Percentiles rank a stretch among this genome's conserved stretches.
Conservation (phyloP, 192 early-diverging fungal species). For the Haplosporangium gracile region DNA sequence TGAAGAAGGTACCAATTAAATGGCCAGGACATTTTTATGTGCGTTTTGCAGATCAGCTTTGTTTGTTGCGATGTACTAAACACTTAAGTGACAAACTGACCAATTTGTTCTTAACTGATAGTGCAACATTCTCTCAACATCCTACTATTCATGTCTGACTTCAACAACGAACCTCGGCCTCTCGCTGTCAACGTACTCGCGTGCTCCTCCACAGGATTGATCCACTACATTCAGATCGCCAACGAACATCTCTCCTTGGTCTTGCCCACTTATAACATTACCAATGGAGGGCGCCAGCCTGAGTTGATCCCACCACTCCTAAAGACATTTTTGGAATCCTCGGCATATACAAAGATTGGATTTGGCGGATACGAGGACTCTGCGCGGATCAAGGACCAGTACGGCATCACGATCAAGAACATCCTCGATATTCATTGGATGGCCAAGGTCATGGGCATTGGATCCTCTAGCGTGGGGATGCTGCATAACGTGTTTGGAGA, state of each 20-base stretch:
- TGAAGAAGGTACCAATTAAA: constrained; percentile 40
- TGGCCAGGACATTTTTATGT: not conserved
- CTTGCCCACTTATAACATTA: constrained; percentile 44
- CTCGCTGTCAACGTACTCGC: constrained; percentile 37
- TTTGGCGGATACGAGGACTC: constrained; percentile 49
- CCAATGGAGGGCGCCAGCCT: constrained; percentile 36
- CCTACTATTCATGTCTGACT: constrained; percentile 52
- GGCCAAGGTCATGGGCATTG: constrained; percentile 48
- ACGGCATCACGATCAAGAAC: constrained; percentile 43
- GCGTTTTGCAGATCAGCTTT: not conserved
- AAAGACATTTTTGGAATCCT: constrained; percentile 44
- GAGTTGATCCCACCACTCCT: constrained; percentile 46
- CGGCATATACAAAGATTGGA: constrained; percentile 40
- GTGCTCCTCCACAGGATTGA: constrained; percentile 49
- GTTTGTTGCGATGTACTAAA: not conserved
- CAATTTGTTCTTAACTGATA: not conserved
- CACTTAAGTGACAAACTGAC: not conserved
- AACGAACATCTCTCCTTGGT: constrained; percentile 44
- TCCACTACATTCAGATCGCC: constrained; percentile 51
- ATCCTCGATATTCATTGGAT: constrained; percentile 48
- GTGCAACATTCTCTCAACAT: constrained; percentile 50
- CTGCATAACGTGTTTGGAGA: constrained; percentile 45
- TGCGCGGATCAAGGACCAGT: constrained; percentile 38
- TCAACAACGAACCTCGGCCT: constrained; percentile 45
- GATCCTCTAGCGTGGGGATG: constrained; percentile 43